phyloP scores from a whole-genome alignment of 2,329 filamentous ascomycete genomes.

The Zymoseptoria pseudotritici region DNA sequence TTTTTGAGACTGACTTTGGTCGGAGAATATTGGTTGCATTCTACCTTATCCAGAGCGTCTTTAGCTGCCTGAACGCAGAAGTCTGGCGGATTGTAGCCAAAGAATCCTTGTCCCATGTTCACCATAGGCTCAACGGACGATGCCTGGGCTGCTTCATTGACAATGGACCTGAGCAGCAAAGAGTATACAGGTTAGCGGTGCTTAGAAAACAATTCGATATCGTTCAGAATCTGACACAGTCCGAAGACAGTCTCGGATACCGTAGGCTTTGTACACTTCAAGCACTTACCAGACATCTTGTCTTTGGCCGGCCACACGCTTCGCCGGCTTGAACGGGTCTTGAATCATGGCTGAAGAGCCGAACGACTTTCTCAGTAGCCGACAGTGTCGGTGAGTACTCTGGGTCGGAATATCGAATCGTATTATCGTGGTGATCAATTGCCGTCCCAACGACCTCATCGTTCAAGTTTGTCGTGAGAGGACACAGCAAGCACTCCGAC shows the following conservation, averaged over 20 bases:
- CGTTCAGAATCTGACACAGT: no score
- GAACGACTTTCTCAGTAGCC: slow-evolving; percentile 12
- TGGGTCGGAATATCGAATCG: not conserved
- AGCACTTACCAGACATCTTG: slow-evolving; percentile 50
- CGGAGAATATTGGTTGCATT: slow-evolving; percentile 97
- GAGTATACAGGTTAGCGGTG: no score
- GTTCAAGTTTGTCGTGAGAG: not conserved
- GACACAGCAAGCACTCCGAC: not conserved
- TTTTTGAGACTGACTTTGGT: slow-evolving; percentile 55
- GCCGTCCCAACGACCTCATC: not conserved
- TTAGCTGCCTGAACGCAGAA: slow-evolving; percentile 93
- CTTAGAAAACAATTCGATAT: no score
- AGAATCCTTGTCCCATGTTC: slow-evolving; percentile 69
- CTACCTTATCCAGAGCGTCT: slow-evolving; percentile 76
- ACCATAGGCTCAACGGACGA: slow-evolving; percentile 59
- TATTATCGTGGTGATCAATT: not conserved
- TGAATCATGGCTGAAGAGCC: slow-evolving; percentile 20
- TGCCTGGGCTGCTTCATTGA: slow-evolving; percentile 59
- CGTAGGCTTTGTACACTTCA: no score
- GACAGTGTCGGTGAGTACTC: not conserved
- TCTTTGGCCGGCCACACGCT: slow-evolving; percentile 46
- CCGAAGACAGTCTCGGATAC: no score
- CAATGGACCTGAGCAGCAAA: slow-evolving; percentile 37
- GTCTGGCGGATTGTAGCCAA: slow-evolving; percentile 86
- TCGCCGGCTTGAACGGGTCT: slow-evolving; percentile 45